Percentiles rank a stretch among this genome's conserved stretches.
Evolutionary conservation across 345 rosid species (phyloP).

Genomic region (Bretschneidera sinensis): DNA sequence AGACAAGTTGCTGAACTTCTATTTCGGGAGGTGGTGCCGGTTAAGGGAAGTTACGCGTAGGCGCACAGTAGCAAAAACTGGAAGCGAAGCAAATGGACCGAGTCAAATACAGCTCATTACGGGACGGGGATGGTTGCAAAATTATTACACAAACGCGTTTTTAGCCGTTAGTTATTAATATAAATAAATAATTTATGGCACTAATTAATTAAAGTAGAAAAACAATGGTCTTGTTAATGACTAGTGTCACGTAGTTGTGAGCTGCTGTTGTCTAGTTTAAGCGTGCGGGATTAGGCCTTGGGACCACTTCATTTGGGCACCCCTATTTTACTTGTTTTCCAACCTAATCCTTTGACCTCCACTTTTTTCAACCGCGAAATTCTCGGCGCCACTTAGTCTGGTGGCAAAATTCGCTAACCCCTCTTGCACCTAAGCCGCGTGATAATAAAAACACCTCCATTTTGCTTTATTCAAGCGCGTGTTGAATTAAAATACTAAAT

Average conservation of each 20-base stretch:
- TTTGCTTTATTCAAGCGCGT: too few relatives aligned
- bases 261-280: too few relatives aligned
- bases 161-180: background rate
- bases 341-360: constrained; percentile 41
- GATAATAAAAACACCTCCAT: too few relatives aligned
- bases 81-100: background rate
- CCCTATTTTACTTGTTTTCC: background rate
- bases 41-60: constrained; percentile 13
- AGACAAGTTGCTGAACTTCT: background rate
- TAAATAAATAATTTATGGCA: too few relatives aligned
- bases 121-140: constrained; percentile 2
- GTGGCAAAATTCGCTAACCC: background rate
- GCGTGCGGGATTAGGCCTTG: background rate
- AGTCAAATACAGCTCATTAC: constrained; percentile 11
- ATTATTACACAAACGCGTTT: background rate
- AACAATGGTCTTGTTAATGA: too few relatives aligned
- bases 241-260: too few relatives aligned
- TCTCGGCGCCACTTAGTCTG: constrained; percentile 40
- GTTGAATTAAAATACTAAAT: too few relatives aligned
- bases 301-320: constrained; percentile 14
- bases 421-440: background rate
- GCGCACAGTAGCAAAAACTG: constrained; percentile 2
- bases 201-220: too few relatives aligned
- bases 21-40: constrained; percentile 11
- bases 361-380: constrained; percentile 25